These are phyloP conservation scores for Allium sativum DNA, from an alignment of 106 monocot genomes.

Conservation along the genomic window DNA sequence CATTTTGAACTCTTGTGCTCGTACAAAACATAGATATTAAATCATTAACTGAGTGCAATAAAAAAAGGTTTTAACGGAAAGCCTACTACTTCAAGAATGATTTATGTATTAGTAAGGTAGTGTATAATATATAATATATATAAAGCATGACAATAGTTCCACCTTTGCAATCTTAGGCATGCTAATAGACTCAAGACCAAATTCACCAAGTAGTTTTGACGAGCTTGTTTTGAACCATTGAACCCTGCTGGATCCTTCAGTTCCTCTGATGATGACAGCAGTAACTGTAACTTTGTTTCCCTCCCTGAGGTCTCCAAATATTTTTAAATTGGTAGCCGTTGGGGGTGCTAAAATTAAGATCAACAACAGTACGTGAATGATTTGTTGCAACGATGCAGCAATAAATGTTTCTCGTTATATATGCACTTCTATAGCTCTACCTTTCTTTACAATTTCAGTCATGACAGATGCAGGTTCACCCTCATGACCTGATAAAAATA, in stretches of 20 bases:
- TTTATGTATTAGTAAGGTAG: too few relatives aligned
- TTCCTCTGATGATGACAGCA: conserved; percentile 71
- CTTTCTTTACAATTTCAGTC: conserved; percentile 72
- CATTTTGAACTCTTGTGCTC: too few relatives aligned
- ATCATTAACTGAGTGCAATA: too few relatives aligned
- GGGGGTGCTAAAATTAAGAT: conserved; percentile 56
- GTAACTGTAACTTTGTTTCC: conserved; percentile 74
- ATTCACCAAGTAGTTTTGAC: conserved; percentile 41
- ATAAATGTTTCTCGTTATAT: background rate
- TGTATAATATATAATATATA: too few relatives aligned
- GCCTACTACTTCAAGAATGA: too few relatives aligned
- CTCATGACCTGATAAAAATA: conserved; percentile 54
- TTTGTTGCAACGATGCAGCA: background rate
- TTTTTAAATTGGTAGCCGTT: conserved; percentile 62
- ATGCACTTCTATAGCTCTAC: conserved; percentile 19
- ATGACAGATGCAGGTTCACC: conserved; percentile 50
- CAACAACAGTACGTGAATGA: background rate
- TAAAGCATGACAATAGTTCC: background rate
- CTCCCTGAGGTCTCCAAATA: conserved; percentile 79
- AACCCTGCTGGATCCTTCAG: conserved; percentile 79
- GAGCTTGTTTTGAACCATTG: conserved; percentile 85
- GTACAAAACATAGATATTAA: too few relatives aligned
- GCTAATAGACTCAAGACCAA: conserved; percentile 69
- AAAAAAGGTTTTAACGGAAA: too few relatives aligned
- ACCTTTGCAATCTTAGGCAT: conserved; percentile 91